Evolutionary conservation across 2,329 filamentous ascomycete species (phyloP).

Genomic region (Penicillium sp.): DNA sequence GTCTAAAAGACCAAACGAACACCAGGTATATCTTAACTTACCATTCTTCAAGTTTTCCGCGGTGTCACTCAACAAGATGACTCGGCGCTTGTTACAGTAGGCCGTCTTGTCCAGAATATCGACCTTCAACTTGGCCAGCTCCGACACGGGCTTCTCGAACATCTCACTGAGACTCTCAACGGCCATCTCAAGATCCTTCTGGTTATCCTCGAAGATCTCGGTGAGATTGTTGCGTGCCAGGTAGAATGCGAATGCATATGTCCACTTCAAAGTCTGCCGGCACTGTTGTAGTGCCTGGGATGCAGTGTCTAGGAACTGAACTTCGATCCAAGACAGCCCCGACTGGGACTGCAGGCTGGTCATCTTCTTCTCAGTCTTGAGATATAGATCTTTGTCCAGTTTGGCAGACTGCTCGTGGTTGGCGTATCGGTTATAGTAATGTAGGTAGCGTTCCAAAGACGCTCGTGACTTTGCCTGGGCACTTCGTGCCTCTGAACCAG

Average conservation of each 20-base stretch:
- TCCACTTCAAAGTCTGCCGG: constrained; percentile 98
- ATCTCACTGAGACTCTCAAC: constrained; percentile 97
- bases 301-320: constrained; percentile 90
- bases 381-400: constrained; percentile 89
- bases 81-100: constrained; percentile 87
- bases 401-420: constrained; percentile 98
- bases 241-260: constrained; percentile 97
- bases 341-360: constrained; percentile 87
- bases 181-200: constrained; percentile 95
- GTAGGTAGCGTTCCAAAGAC: constrained; percentile 89
- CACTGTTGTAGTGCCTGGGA: constrained; percentile 92
- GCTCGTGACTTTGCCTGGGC: constrained; percentile 86
- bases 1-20: not conserved
- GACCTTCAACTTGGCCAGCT: constrained; percentile 80
- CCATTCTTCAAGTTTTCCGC: constrained; percentile 86
- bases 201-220: constrained; percentile 97
- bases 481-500: constrained; percentile 80
- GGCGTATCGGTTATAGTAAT: constrained; percentile 98
- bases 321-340: constrained; percentile 98
- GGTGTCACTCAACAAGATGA: constrained; percentile 87
- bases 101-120: constrained; percentile 98
- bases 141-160: constrained; percentile 94
- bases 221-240: constrained; percentile 93
- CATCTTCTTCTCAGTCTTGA: constrained; percentile 99
- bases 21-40: constrained; percentile 44